Conservation (phyloP, 805 yeast species). For the Schwanniomyces occidentalis region DNA sequence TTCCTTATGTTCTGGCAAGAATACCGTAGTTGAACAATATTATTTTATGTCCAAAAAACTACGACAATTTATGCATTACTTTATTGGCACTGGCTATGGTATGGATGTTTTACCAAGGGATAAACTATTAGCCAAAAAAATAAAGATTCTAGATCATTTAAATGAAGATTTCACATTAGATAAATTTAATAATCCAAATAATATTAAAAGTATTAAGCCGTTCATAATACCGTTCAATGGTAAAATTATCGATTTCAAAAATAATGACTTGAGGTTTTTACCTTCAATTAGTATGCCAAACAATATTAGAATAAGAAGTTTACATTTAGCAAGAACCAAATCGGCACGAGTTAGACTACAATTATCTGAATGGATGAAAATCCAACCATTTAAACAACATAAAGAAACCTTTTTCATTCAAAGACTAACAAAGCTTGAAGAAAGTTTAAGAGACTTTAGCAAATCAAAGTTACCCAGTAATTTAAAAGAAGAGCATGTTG, state of each 20-base stretch:
- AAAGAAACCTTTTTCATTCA: slow-evolving; percentile 18
- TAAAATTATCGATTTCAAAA: slow-evolving; percentile 33
- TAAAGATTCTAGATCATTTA: slow-evolving; percentile 11
- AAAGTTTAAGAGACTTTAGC: slow-evolving; percentile 13
- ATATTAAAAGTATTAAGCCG: background rate
- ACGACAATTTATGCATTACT: slow-evolving; percentile 9
- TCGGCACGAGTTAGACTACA: slow-evolving; percentile 26
- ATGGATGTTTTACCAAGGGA: slow-evolving; percentile 3
- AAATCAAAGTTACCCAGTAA: slow-evolving; percentile 14
- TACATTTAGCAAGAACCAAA: slow-evolving; percentile 18
- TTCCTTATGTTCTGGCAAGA: slow-evolving; percentile 11
- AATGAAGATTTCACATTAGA: slow-evolving; percentile 5
- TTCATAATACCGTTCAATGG: slow-evolving; percentile 25
- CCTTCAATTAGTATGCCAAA: slow-evolving; percentile 7
- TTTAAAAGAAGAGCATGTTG: slow-evolving; percentile 17
- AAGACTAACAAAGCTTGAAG: slow-evolving; percentile 16
- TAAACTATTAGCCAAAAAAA: slow-evolving; percentile 10
- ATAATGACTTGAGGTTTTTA: slow-evolving; percentile 35
- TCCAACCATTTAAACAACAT: slow-evolving; percentile 36
- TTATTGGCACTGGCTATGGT: slow-evolving; percentile 13
- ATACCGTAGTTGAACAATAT: background rate
- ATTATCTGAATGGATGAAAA: slow-evolving; percentile 37
- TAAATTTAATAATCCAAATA: slow-evolving; percentile 3
- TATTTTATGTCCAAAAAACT: slow-evolving; percentile 7
- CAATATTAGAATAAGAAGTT: slow-evolving; percentile 10